Conservation (phyloP, 495 filamentous ascomycete species). For the Lasiosphaeria miniovina region DNA sequence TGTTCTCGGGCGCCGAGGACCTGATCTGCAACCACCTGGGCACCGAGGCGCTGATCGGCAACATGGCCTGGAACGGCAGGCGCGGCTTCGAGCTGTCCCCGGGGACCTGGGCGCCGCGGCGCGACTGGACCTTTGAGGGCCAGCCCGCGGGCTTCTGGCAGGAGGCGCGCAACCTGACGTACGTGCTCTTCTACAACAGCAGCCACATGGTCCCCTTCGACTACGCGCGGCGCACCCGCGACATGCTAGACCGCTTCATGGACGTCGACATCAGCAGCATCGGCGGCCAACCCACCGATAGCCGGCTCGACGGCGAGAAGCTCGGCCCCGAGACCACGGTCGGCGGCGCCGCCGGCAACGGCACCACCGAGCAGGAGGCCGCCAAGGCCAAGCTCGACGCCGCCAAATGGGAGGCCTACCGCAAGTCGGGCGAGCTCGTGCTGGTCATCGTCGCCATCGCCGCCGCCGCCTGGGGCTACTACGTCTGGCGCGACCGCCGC, state of each 20-base stretch:
- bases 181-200: constrained; percentile 91
- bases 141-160: constrained; percentile 91
- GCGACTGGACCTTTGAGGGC: constrained; percentile 93
- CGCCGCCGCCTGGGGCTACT: constrained; percentile 76
- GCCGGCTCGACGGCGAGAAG: constrained; percentile 86
- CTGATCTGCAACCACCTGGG: constrained; percentile 97
- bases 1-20: constrained; percentile 93
- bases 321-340: constrained; percentile 73
- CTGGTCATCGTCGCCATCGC: constrained; percentile 80
- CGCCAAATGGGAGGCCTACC: constrained; percentile 90
- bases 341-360: constrained; percentile 63
- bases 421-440: constrained; percentile 85
- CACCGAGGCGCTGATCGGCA: constrained; percentile 86
- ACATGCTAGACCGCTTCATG: constrained; percentile 98
- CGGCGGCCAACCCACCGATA: constrained; percentile 80
- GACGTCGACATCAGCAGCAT: constrained; percentile 89
- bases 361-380: constrained; percentile 73
- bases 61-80: constrained; percentile 87
- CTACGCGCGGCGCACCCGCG: constrained; percentile 77
- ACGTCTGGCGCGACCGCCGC: constrained; percentile 76
- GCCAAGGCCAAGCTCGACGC: constrained; percentile 73
- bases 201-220: constrained; percentile 98
- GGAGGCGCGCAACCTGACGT: constrained; percentile 89
- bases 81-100: constrained; percentile 87
- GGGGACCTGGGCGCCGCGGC: constrained; percentile 85